Conservation (phyloP, 129 eudicot genomes). For the Chrysanthemum lavandulifolium region DNA sequence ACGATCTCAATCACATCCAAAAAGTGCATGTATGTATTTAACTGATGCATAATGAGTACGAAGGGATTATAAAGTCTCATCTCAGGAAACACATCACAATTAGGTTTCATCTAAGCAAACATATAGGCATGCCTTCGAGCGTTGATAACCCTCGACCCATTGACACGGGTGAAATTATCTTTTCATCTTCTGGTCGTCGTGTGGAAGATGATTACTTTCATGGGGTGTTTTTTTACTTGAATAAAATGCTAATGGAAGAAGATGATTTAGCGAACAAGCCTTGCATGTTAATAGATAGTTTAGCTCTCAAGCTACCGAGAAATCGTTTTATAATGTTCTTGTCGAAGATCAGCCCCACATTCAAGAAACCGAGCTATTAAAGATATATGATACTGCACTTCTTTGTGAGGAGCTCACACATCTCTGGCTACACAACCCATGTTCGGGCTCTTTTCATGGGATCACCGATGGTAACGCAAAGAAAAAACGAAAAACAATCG, state of each 20-base stretch:
- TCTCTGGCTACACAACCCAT: neutral
- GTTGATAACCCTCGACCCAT: too few relatives aligned
- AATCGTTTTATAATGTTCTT: conserved; percentile 23
- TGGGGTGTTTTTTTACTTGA: conserved; percentile 45
- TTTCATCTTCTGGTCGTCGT: too few relatives aligned
- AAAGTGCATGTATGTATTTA: too few relatives aligned
- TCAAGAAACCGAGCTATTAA: conserved; percentile 12
- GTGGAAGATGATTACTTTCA: conserved; percentile 20
- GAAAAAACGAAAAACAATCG: conserved; percentile 18
- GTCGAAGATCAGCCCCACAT: neutral
- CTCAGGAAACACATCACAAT: too few relatives aligned
- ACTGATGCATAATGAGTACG: too few relatives aligned
- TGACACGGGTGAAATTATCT: too few relatives aligned
- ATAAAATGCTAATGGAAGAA: conserved; percentile 59
- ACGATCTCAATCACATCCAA: too few relatives aligned
- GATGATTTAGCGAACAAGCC: conserved; percentile 48
- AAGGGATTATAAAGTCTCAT: too few relatives aligned
- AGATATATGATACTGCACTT: conserved; percentile 23
- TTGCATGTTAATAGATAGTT: conserved; percentile 40
- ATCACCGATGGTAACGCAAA: too few relatives aligned
- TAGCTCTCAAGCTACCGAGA: conserved; percentile 37
- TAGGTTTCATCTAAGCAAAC: too few relatives aligned
- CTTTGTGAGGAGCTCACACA: conserved; percentile 28
- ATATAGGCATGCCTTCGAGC: too few relatives aligned
- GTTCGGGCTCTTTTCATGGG: too few relatives aligned